phyloP scores from a whole-genome alignment of 306 rosid genomes.

The Glycine latifolia region DNA sequence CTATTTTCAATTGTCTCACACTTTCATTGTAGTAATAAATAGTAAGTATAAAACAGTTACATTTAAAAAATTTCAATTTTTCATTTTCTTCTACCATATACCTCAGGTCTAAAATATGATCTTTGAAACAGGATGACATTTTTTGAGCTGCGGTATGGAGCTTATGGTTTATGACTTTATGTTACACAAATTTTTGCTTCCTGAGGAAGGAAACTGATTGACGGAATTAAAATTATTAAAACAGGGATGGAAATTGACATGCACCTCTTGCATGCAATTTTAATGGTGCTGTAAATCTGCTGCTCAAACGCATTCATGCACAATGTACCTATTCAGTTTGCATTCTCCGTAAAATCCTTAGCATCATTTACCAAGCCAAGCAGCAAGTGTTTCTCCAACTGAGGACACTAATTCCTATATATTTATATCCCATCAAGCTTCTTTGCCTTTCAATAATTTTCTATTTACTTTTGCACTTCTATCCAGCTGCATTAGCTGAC shows the following conservation, averaged over 20 bases:
- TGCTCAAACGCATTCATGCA: conserved; percentile 54
- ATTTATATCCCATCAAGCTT: conserved; percentile 29
- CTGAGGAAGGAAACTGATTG: neutral
- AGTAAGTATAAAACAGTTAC: neutral
- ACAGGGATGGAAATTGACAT: neutral
- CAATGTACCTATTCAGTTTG: conserved; percentile 46
- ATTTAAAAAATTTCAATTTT: neutral
- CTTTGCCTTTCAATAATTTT: conserved; percentile 29
- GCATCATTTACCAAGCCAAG: conserved; percentile 29
- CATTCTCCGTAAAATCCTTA: conserved; percentile 36
- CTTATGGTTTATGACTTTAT: neutral
- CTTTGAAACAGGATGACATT: neutral
- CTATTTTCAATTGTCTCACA: neutral
- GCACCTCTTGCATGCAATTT: conserved; percentile 46
- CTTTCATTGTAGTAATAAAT: neutral
- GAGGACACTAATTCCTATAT: conserved; percentile 22
- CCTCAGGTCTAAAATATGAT: neutral
- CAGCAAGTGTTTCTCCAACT: conserved; percentile 15
- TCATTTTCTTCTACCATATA: neutral
- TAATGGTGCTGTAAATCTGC: conserved; percentile 54
- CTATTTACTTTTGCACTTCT: conserved; percentile 18
- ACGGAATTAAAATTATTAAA: conserved; percentile 7
- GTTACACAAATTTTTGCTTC: neutral
- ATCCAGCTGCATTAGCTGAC: neutral
- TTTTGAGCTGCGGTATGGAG: neutral